Conservation (phyloP, 208 protist species). For the Trypanosoma avium region DNA sequence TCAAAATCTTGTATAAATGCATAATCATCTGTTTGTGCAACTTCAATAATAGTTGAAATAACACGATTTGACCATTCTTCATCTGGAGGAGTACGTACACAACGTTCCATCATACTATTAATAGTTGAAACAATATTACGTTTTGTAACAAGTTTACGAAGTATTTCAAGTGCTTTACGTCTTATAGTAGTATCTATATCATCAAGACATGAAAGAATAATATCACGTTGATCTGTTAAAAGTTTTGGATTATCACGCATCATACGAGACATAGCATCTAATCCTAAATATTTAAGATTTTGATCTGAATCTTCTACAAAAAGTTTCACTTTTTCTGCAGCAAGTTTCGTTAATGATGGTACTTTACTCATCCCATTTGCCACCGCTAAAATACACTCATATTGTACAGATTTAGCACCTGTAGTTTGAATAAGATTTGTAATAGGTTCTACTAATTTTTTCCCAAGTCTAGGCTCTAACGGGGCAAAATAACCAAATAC, state of each 20-base stretch:
- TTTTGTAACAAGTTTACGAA: constrained; percentile 90
- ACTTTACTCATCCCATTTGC: constrained; percentile 88
- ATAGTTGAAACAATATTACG: constrained; percentile 91
- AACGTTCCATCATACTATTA: constrained; percentile 67
- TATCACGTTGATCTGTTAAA: constrained; percentile 89
- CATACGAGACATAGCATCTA: constrained; percentile 93
- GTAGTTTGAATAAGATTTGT: constrained; percentile 96
- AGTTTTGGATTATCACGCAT: constrained; percentile 92
- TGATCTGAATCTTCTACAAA: constrained; percentile 98
- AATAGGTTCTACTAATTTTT: constrained; percentile 98
- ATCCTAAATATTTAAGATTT: constrained; percentile 98
- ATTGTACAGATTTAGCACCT: constrained; percentile 95
- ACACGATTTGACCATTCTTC: constrained; percentile 93
- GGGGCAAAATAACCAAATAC: constrained; percentile 96
- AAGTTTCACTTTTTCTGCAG: constrained; percentile 91
- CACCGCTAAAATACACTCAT: constrained; percentile 97
- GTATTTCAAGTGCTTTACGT: constrained; percentile 90
- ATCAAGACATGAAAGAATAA: constrained; percentile 93
- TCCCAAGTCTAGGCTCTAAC: constrained; percentile 96
- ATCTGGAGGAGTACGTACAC: constrained; percentile 63
- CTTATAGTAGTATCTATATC: constrained; percentile 97
- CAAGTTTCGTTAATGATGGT: constrained; percentile 84
- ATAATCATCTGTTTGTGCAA: constrained; percentile 84
- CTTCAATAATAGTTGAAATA: constrained; percentile 85
- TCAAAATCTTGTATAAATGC: constrained; percentile 95